These are phyloP conservation scores for Claviceps sp. DNA, from an alignment of 2,329 filamentous ascomycete genomes.

Conservation along the genomic window DNA sequence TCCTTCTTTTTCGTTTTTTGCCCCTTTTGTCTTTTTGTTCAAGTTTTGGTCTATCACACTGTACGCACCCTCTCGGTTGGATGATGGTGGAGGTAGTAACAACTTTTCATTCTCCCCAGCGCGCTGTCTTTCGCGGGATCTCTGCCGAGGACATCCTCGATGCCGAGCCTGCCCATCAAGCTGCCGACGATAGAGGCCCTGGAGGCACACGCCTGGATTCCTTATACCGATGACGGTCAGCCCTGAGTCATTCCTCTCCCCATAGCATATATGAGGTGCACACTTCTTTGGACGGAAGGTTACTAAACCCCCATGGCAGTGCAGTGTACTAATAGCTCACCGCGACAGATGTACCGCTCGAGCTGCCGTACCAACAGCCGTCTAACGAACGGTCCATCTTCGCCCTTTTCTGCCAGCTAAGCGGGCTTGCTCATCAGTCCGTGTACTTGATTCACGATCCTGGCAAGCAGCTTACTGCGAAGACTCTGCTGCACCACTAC, in stretches of 20 bases:
- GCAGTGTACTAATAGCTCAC: not conserved
- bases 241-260: slow-evolving; percentile 1
- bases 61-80: not conserved
- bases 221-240: slow-evolving; percentile 42
- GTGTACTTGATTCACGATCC: slow-evolving; percentile 58
- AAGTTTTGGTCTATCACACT: not conserved
- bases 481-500: slow-evolving; percentile 48
- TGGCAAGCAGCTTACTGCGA: slow-evolving; percentile 46
- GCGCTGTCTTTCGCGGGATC: slow-evolving; percentile 49
- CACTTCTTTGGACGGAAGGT: not conserved
- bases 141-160: slow-evolving; percentile 43
- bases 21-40: not conserved
- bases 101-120: slow-evolving; percentile 18
- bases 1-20: not conserved
- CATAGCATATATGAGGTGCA: not conserved
- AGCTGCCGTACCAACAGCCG: slow-evolving; percentile 42
- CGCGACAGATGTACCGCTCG: slow-evolving; percentile 31
- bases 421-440: slow-evolving; percentile 58
- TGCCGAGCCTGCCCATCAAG: slow-evolving; percentile 40
- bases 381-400: slow-evolving; percentile 57
- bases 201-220: slow-evolving; percentile 44
- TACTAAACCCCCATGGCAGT: too few species aligned
- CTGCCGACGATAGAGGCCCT: slow-evolving; percentile 46
- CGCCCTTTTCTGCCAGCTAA: slow-evolving; percentile 55
- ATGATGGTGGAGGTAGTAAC: too few species aligned